Evolutionary conservation across 257 asterid genomes (phyloP), one percentile per base, ranked within the genome.

Genomic region (Petrea volubilis): DNA sequence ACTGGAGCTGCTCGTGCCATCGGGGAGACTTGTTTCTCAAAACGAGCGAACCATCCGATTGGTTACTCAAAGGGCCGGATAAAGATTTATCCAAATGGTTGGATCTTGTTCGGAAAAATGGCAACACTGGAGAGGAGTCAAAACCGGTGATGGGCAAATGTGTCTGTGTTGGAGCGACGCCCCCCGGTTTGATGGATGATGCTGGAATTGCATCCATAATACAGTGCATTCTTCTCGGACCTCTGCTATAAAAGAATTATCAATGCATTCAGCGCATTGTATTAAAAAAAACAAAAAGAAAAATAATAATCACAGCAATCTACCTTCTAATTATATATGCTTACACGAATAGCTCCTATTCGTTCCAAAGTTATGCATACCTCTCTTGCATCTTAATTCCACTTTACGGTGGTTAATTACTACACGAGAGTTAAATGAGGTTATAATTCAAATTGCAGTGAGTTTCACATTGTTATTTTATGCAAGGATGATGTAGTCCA

Each of bases 1-100:
- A 93, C 73, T 93, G 96, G 70, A 93, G 96, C 82, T 91, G 98
- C 68, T 89, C 95, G 25, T 93, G 96, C 97, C 98, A 93, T 41
- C 98, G 82, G 4, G 97, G 98, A n/a, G 87, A 59, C 87, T 93
- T 88, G 76, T 93, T 93, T 70, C 82, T 81, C 81, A 93, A 64
- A 57, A 91, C 86, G 52, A 91, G 88, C 0, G 95, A 60, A 49
- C 80, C 77, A 18, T 78, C 91, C 2, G 34, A 59, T 36, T 74
- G 84, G 78, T 63, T 56, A 29, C 52, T 73, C 71, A 67, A 34
- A 6, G 83, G 78, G 21, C 83, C 81, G 1, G 93, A 82, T 2
- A 33, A n/a, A 20, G 83, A 79, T 71, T 77, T 83, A 28, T 87
- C 85, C 9, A 58, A 38, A 60, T 75, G 68, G 66, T 40, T 83